These are phyloP conservation scores for Agaricus sinodeliciosus DNA, from an alignment of 768 basidiomycete species.

Conservation along the genomic window DNA sequence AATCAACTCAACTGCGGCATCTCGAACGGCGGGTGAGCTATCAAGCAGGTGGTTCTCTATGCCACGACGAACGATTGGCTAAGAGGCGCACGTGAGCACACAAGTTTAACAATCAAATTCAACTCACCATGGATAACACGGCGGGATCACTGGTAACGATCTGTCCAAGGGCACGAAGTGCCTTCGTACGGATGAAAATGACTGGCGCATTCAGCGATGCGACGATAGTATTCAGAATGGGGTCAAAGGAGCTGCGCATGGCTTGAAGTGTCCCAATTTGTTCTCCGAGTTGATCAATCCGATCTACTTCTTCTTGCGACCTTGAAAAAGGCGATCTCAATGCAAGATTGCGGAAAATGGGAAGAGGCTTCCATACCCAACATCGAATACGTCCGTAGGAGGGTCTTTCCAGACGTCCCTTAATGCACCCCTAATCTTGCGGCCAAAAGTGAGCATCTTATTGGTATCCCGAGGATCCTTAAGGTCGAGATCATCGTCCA, in stretches of 20 bases:
- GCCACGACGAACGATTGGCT: conserved; percentile 76
- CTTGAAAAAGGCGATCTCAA: conserved; percentile 25
- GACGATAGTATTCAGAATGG: conserved; percentile 75
- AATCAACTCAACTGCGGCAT: conserved; percentile 93
- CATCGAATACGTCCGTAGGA: conserved; percentile 70
- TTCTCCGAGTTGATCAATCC: conserved; percentile 66
- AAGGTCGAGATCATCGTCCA: conserved; percentile 38
- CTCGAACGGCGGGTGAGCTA: conserved; percentile 89
- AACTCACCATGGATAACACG: conserved; percentile 66
- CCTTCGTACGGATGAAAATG: conserved; percentile 93
- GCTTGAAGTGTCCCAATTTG: conserved; percentile 73
- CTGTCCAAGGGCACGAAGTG: conserved; percentile 81
- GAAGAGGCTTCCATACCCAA: conserved; percentile 44
- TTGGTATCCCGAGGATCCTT: conserved; percentile 34
- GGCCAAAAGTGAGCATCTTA: conserved; percentile 43
- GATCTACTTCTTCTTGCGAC: conserved; percentile 62
- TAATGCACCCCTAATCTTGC: conserved; percentile 55
- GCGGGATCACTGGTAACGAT: conserved; percentile 86
- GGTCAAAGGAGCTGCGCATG: conserved; percentile 75
- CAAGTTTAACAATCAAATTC: background rate
- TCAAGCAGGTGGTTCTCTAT: conserved; percentile 91
- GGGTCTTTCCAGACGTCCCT: conserved; percentile 70
- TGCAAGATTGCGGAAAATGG: background rate
- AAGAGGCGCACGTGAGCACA: background rate
- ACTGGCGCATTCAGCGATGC: conserved; percentile 75